phyloP scores from a whole-genome alignment of 257 asterid species.

The Petunia axillaris region DNA sequence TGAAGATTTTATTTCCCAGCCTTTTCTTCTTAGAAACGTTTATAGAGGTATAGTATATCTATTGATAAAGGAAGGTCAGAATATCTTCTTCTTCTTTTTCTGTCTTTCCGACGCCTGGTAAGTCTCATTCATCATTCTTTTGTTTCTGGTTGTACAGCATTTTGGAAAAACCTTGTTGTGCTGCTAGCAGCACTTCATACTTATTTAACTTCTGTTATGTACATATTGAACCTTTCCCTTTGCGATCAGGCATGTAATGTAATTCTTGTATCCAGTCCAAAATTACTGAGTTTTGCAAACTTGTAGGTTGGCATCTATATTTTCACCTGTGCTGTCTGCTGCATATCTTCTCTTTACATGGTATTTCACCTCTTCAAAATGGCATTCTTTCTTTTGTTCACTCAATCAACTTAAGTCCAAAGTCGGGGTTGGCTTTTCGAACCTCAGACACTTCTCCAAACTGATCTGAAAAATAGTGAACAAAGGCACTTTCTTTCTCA shows the following conservation, averaged over 20 bases:
- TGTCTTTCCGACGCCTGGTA: neutral
- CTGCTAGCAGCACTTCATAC: neutral
- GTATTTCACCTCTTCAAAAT: neutral
- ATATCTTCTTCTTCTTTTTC: neutral
- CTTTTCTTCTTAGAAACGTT: neutral
- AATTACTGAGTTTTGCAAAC: neutral
- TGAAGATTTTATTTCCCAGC: neutral
- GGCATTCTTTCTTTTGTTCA: neutral
- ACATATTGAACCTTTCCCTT: neutral
- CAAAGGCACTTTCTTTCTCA: neutral
- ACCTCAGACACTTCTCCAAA: too few species aligned
- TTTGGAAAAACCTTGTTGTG: neutral
- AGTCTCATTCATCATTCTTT: neutral
- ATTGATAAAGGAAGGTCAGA: neutral
- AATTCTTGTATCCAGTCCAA: constrained; percentile 1
- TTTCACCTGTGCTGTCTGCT: neutral
- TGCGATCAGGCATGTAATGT: neutral
- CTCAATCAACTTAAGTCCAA: too few species aligned
- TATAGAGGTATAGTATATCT: neutral
- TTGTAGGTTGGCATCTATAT: neutral
- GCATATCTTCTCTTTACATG: neutral
- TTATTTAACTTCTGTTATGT: neutral
- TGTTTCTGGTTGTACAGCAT: neutral
- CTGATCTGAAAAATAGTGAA: too few species aligned
- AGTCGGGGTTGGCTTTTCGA: too few species aligned